Evolutionary conservation across 257 asterid species (phyloP), one percentile per base, ranked within the genome.

Genomic region (Henckelia pumila): DNA sequence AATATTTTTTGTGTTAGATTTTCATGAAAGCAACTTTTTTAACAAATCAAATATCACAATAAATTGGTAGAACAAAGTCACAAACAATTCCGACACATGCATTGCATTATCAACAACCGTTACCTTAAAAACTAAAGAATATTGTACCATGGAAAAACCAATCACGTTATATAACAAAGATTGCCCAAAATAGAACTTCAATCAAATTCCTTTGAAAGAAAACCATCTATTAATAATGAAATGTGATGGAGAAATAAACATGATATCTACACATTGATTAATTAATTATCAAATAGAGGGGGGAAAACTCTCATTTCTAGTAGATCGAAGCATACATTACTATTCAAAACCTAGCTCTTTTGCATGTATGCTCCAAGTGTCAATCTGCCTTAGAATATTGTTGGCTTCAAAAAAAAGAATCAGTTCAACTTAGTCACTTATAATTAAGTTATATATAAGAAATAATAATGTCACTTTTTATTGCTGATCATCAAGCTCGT

Each of bases 401-500:
- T 40, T 40, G 50, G 6, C 20, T 47, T 16, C 8, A 47, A 47
- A 47, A 47, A 47, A 47, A 16, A 4, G 20, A 47, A 47, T 47
- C 53, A 16, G 20, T 47, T 47, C 20, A 47, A 14, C 53, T 47
- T 8, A 14, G 19, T 47, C 53, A 16, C 53, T n/a, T n/a, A n/a
- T n/a, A n/a, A n/a, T n/a, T 16, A 47, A 47, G 53, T 16, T 4
- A 14, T 47, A n/a, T n/a, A n/a, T n/a, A n/a, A n/a, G 19, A 47
- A 16, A 47, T 47, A 16, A 47, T 47, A 14, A 47, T 47, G 4
- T 47, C 7, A 47, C 8, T 47, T 47, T 47, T 28, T 28, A 47
- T 47, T 47, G 53, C 73, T 55, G 85, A 3, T 78, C 63, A 69
- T 86, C 88, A 47, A 88, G 85, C 67, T 80, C 97, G 29, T 81